Base-by-base conservation (phyloP, 1,284 basidiomycete genomes). In the Ceratobasidium sp. region DNA sequence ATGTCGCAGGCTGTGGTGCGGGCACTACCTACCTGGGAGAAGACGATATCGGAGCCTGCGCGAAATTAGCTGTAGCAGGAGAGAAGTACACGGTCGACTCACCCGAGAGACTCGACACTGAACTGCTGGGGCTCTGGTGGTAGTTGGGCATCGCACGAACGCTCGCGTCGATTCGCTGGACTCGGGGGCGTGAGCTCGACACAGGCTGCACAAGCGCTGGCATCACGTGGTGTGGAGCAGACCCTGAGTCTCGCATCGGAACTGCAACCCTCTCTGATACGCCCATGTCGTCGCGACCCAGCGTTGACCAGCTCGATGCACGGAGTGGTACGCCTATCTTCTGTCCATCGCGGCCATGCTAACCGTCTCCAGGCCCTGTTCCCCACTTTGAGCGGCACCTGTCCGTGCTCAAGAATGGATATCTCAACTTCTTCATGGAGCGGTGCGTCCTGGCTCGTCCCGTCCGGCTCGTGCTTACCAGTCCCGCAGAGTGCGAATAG, bases 391-490 rank as follows among this genome's bases (percentile, higher is more conserved):
- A 93, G 71, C 79, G 84, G 46, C 88, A 93, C 76, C 86, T 93
- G 46, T 86, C 83, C 74, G 83, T 87, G 74, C 79, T 93, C 60
- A 83, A 86, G 38, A 91, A 93, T 76, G 90, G 89, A 9, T 93
- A 93, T 79, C 84, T 95, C 75, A 83, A 78, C 75, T 95, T 95
- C 83, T 95, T 95, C 81, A 86, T 87, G 79, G 94, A 95, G 83
- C 85, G 93, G 92, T 92, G 77, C 77, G 87, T 79, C 56, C 73
- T 49, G 42, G 30, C 62, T 40, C 75, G 59, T 73, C 40, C 25
- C 36, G 58, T 36, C 21, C 61, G 33, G 40, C 73, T 42, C 60
- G 46, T 38, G 23, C 66, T 63, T 64, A 73, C 74, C 63, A 73
- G 73, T 77, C 74, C 71, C 42, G 44, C 78, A 95, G 93, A 78